Base-by-base conservation (phyloP, 495 filamentous ascomycete genomes). In the Daldinia vernicosa region DNA sequence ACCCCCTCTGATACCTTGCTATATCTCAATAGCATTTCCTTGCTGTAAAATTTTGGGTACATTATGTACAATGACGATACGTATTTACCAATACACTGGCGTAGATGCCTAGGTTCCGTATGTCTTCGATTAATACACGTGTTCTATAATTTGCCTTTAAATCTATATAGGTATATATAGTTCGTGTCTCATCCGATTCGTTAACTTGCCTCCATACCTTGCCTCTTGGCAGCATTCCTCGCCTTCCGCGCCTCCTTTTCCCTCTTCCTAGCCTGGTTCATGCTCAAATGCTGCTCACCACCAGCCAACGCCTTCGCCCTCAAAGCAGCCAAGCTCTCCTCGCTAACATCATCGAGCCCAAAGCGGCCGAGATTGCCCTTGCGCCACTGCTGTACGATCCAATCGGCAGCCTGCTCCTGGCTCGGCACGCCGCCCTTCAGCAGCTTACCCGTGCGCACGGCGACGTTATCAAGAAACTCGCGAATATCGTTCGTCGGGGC, bases 321-420 rank as follows among this genome's bases (percentile, higher is more conserved):
- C 57, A 55, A 40, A n/a, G 75, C 77, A 47, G 75, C 71, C 62
- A 86, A 78, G 67, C 82, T 80, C 64, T 89, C 89, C 37, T 84
- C 84, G 32, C 82, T 85, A 3, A 98, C 82, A 62, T 93, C 88
- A 77, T 99, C 95, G 9, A 99, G 82, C 26, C 95, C 75, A 69
- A 97, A 94, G 52, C 82, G 84, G 6, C 94, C 95, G 53, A 97
- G 74, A 37, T 85, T 79, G 2, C 95, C 96, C 19, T 83, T 82
- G 57, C 96, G 85, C 90, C 93, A 99, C 76, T 91, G 87, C 79
- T 93, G 89, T 1, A 99, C 86, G 52, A 96, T 82, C 88, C 93
- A 94, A 56, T 94, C 79, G 2, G 95, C 94, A 15, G 93, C 86
- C 26, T 86, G 87, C 59, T 94, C 92, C 12, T 87, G 77, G 74